Percentiles rank a stretch among this genome's conserved stretches.
phyloP scores from a whole-genome alignment of 805 yeast species.

The Candida tibetensis region DNA sequence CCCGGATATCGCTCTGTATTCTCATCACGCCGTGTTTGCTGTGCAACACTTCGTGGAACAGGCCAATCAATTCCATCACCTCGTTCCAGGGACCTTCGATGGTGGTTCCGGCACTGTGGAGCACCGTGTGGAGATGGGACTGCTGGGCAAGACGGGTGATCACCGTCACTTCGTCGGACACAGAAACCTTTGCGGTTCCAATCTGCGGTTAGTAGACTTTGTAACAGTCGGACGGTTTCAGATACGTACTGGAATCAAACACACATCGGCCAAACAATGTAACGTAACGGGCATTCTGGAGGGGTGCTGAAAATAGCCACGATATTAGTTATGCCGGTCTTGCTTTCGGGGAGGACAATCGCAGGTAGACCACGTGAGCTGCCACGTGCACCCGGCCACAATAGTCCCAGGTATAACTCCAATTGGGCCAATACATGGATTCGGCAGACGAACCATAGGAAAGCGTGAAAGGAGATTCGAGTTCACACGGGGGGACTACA shows the following conservation, averaged over 20 bases:
- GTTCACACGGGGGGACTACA: too few species aligned
- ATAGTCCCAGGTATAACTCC: too few species aligned
- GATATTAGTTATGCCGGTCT: too few species aligned
- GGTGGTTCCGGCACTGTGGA: slow-evolving; percentile 93
- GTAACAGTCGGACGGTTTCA: too few species aligned
- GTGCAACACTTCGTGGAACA: slow-evolving; percentile 71
- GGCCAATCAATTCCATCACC: slow-evolving; percentile 76
- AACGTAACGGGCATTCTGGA: slow-evolving; percentile 35
- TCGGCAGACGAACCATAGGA: too few species aligned
- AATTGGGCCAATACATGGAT: too few species aligned
- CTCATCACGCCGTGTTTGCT: slow-evolving; percentile 63
- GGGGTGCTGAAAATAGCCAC: too few species aligned
- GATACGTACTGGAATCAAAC: slow-evolving; percentile 70
- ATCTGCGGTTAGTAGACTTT: slow-evolving; percentile 46
- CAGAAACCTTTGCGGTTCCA: slow-evolving; percentile 76
- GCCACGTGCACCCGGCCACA: too few species aligned
- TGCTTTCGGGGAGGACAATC: too few species aligned
- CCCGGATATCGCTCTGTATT: slow-evolving; percentile 81
- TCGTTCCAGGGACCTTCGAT: slow-evolving; percentile 92
- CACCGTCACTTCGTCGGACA: slow-evolving; percentile 74
- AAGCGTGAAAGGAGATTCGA: too few species aligned
- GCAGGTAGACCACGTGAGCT: too few species aligned
- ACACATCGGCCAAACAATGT: slow-evolving; percentile 80
- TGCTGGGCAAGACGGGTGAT: slow-evolving; percentile 63
- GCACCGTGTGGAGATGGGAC: slow-evolving; percentile 60